phyloP scores from a whole-genome alignment of 2,329 filamentous ascomycete species.

The Fusarium luffae region DNA sequence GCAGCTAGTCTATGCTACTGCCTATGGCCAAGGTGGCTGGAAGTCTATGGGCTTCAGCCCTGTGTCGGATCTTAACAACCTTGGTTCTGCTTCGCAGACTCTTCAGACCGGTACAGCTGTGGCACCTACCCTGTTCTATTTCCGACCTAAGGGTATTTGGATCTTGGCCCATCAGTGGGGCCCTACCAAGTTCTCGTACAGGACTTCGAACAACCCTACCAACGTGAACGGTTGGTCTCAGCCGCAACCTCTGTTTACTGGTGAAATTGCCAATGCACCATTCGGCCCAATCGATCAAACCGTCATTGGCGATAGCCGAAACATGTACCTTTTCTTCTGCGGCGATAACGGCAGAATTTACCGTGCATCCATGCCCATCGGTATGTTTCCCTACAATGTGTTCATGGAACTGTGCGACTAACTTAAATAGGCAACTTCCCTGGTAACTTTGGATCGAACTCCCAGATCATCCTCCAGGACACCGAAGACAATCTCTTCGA shows the following conservation, averaged over 20 bases:
- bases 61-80: conserved; percentile 64
- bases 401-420: too few relatives aligned
- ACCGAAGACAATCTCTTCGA: conserved; percentile 70
- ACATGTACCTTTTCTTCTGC: conserved; percentile 75
- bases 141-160: conserved; percentile 70
- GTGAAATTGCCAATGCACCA: conserved; percentile 60
- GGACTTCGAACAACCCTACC: conserved; percentile 67
- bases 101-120: conserved; percentile 61
- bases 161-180: conserved; percentile 73
- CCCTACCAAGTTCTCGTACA: conserved; percentile 67
- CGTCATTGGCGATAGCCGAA: conserved; percentile 67
- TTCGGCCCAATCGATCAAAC: conserved; percentile 72
- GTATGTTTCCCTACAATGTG: too few relatives aligned
- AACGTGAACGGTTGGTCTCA: conserved; percentile 67
- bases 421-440: conserved; percentile 62
- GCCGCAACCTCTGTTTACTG: conserved; percentile 65
- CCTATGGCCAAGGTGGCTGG: conserved; percentile 55
- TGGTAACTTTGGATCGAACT: conserved; percentile 64
- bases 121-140: conserved; percentile 73
- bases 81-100: conserved; percentile 64
- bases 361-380: conserved; percentile 70
- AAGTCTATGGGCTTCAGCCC: conserved; percentile 69
- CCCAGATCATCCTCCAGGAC: conserved; percentile 64
- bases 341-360: conserved; percentile 76
- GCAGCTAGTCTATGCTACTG: conserved; percentile 70